phyloP scores from a whole-genome alignment of 805 yeast genomes.

The Candida suzukii region DNA sequence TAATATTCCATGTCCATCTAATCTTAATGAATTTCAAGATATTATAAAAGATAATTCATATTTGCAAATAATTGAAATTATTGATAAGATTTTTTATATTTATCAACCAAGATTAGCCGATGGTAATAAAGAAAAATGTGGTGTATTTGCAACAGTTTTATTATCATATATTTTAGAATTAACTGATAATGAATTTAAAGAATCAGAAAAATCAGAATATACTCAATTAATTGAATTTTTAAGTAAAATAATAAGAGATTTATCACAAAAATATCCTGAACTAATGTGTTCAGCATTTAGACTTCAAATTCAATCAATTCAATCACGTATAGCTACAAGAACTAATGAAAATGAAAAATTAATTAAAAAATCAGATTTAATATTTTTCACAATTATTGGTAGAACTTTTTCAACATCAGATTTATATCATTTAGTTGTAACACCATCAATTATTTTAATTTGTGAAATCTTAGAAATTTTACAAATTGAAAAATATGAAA shows the following conservation, averaged over 20 bases:
- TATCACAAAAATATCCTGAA: slow-evolving; percentile 61
- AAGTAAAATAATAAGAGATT: slow-evolving; percentile 40
- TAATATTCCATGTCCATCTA: slow-evolving; percentile 38
- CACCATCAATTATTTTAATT: slow-evolving; percentile 72
- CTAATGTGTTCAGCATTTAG: slow-evolving; percentile 58
- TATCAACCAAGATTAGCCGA: slow-evolving; percentile 73
- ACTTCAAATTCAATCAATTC: slow-evolving; percentile 46
- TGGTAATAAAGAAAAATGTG: slow-evolving; percentile 76
- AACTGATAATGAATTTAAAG: slow-evolving; percentile 27
- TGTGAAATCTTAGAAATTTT: slow-evolving; percentile 60
- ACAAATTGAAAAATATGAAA: slow-evolving; percentile 20
- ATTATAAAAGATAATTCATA: slow-evolving; percentile 27
- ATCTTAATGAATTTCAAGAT: slow-evolving; percentile 34
- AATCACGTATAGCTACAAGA: slow-evolving; percentile 37
- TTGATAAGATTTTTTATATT: slow-evolving; percentile 48
- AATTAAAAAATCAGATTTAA: slow-evolving; percentile 46
- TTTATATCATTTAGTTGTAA: slow-evolving; percentile 85
- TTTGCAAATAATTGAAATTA: slow-evolving; percentile 36
- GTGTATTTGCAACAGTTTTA: slow-evolving; percentile 53
- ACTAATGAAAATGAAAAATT: slow-evolving; percentile 18
- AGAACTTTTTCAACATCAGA: slow-evolving; percentile 88
- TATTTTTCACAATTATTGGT: slow-evolving; percentile 68
- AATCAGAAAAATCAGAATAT: slow-evolving; percentile 19
- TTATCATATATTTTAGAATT: slow-evolving; percentile 54
- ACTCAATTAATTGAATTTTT: slow-evolving; percentile 28